A percentile compares a stretch with the other conserved stretches of the same genome.
Evolutionary conservation across 805 yeast species (phyloP).

Genomic region (Cyberlindnera sargentensis): DNA sequence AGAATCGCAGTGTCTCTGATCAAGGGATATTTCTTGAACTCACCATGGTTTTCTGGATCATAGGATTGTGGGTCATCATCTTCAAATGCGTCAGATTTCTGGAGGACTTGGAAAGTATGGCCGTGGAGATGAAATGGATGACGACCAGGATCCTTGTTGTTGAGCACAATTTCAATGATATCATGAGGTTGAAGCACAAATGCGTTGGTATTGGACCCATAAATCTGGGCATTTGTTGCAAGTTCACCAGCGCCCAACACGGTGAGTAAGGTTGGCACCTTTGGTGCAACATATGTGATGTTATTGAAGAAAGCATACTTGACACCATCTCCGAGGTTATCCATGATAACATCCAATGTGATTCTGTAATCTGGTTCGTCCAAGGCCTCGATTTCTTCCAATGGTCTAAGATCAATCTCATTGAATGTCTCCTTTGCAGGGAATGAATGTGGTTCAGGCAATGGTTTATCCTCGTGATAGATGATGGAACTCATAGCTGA

Average conservation of each 20-base stretch:
- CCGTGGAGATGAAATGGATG: conserved; percentile 81
- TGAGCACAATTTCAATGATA: conserved; percentile 67
- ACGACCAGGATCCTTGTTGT: conserved; percentile 73
- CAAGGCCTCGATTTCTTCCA: conserved; percentile 39
- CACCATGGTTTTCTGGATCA: conserved; percentile 35
- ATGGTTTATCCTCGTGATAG: conserved; percentile 34
- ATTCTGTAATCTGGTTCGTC: conserved; percentile 59
- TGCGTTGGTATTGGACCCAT: conserved; percentile 42
- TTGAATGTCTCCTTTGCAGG: conserved; percentile 18
- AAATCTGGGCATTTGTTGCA: conserved; percentile 53
- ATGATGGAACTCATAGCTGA: conserved; percentile 49
- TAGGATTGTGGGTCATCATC: conserved; percentile 48
- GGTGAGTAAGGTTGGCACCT: conserved; percentile 62
- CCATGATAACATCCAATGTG: conserved; percentile 55
- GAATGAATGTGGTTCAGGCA: conserved; percentile 22
- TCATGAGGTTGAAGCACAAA: conserved; percentile 20
- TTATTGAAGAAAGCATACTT: conserved; percentile 74
- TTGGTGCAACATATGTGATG: conserved; percentile 56
- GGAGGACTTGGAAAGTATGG: conserved; percentile 58
- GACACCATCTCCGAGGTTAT: conserved; percentile 64
- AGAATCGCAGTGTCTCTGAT: conserved; percentile 67
- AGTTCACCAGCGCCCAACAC: conserved; percentile 53
- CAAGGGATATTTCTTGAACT: conserved; percentile 53
- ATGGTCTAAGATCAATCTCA: conserved; percentile 32
- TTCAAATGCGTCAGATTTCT: conserved; percentile 42